Evolutionary conservation across 331 rosid genomes (phyloP), one percentile per base, ranked within the genome.

Genomic region (Rhamnella rubrinervis): DNA sequence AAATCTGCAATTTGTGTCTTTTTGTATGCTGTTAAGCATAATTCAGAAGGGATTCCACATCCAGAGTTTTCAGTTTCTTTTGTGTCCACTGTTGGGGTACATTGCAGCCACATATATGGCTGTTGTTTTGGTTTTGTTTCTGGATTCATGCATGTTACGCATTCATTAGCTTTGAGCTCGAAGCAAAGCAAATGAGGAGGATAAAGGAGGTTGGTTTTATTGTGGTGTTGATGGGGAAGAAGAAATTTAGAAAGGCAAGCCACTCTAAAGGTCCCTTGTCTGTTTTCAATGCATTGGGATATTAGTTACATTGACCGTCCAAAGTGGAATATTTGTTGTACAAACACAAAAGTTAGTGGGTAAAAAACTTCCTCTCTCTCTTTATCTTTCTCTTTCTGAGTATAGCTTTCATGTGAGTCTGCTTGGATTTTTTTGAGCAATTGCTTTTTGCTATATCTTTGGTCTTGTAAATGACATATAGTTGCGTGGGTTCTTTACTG

Each of bases 101-200:
- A 49, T 72, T 51, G 40, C 72, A 53, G 78, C 58, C 57, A n/a
- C 59, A 28, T 38, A 41, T 26, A n/a, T 38, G 75, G 72, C 63
- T 79, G 52, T 51, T 65, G 26, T 47, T 68, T 53, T 68, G 66
- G 35, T 31, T 67, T 69, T 83, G 68, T 79, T 79, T 72, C 57
- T 51, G 66, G 78, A 70, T 67, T 85, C 65, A 10, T 80, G 80
- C 76, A 77, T 49, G 66, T 80, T 78, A 49, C 55, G 69, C 77
- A 75, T 61, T 55, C 68, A 51, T 65, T 59, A 67, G 60, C 25
- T 58, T 59, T 23, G 37, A 74, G 65, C 65, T 44, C 20, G 38
- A 35, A 64, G 61, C 67, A 40, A 56, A 69, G 37, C 41, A 68
- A 50, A 35, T 31, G 61, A 50, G 73, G 26, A 28, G 11, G 17